Evolutionary conservation across 1,139 yeast genomes (phyloP).

Genomic region (Yamadazyma triangularis): DNA sequence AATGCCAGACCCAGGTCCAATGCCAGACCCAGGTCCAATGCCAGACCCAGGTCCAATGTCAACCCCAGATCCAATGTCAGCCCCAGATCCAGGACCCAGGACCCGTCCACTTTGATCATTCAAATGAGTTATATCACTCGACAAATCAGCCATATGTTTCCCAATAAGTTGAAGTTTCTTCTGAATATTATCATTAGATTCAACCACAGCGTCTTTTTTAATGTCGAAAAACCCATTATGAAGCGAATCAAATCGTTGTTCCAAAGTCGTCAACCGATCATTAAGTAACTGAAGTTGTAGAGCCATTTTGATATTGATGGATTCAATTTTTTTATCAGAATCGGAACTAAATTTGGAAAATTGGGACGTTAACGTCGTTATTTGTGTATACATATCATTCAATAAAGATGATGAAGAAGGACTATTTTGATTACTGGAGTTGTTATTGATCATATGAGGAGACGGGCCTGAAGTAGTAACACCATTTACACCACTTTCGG

Average conservation of each 20-base stretch:
- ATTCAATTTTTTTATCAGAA: conserved; percentile 19
- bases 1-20: no score
- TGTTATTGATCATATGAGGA: no score
- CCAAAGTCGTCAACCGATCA: conserved; percentile 18
- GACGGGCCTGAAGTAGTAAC: no score
- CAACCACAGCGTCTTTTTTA: conserved; percentile 1
- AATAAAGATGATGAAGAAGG: background rate
- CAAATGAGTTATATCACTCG: conserved; percentile 12
- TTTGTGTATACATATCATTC: conserved; percentile 10
- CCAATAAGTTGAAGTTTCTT: conserved; percentile 13
- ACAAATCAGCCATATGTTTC: conserved; percentile 14
- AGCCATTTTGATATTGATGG: conserved; percentile 14
- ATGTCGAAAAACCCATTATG: conserved; percentile 2
- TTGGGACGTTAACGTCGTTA: conserved; percentile 11
- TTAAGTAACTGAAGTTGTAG: conserved; percentile 22
- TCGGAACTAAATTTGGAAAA: conserved; percentile 16
- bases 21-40: conserved; percentile 1
- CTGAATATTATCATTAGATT: conserved; percentile 7
- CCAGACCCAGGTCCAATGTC: background rate
- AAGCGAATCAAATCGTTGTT: conserved; percentile 4
- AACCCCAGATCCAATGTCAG: background rate
- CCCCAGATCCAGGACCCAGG: background rate
- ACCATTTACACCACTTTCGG: no score
- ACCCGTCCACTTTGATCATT: conserved; percentile 1
- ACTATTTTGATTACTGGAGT: background rate